These are phyloP conservation scores for Russula sp. DNA, from an alignment of 768 basidiomycete species.

Conservation along the genomic window DNA sequence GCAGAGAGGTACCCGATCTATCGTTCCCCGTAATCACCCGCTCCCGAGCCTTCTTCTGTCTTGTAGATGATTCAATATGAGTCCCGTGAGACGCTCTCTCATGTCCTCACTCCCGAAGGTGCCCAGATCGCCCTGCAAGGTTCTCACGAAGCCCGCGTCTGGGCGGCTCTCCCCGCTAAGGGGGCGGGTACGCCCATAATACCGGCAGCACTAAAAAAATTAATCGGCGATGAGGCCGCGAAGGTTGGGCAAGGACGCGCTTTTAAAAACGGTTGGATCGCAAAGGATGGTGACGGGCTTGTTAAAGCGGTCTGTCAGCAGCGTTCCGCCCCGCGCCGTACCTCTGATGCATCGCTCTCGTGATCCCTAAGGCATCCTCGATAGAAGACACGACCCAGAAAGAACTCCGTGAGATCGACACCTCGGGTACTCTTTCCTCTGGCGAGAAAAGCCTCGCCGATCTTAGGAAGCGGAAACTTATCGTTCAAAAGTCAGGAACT, in stretches of 20 bases:
- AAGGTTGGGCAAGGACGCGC: conserved; percentile 94
- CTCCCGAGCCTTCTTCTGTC: conserved; percentile 9
- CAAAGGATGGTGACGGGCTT: conserved; percentile 82
- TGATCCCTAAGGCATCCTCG: conserved; percentile 43
- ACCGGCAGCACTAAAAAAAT: conserved; percentile 60
- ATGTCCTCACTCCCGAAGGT: conserved; percentile 81
- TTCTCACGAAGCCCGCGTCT: conserved; percentile 94
- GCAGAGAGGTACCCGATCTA: conserved; percentile 18
- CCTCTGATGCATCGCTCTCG: conserved; percentile 6
- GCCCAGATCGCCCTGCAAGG: conserved; percentile 69
- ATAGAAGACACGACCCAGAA: conserved; percentile 72
- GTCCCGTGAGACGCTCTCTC: conserved; percentile 66
- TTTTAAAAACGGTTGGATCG: conserved; percentile 97
- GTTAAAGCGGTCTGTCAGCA: conserved; percentile 69
- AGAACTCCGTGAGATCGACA: conserved; percentile 67
- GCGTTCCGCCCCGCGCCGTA: conserved; percentile 6
- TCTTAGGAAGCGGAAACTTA: conserved; percentile 85
- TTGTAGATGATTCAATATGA: conserved; percentile 77
- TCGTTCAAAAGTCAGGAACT: conserved; percentile 62
- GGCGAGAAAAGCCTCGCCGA: conserved; percentile 85
- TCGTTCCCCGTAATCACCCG: conserved; percentile 2
- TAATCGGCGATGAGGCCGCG: conserved; percentile 79
- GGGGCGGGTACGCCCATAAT: conserved; percentile 65
- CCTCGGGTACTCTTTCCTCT: conserved; percentile 60
- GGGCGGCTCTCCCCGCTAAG: conserved; percentile 71